Percentiles rank a stretch among this genome's conserved stretches.
phyloP scores from a whole-genome alignment of 768 basidiomycete genomes.

The Lactarius sp. region DNA sequence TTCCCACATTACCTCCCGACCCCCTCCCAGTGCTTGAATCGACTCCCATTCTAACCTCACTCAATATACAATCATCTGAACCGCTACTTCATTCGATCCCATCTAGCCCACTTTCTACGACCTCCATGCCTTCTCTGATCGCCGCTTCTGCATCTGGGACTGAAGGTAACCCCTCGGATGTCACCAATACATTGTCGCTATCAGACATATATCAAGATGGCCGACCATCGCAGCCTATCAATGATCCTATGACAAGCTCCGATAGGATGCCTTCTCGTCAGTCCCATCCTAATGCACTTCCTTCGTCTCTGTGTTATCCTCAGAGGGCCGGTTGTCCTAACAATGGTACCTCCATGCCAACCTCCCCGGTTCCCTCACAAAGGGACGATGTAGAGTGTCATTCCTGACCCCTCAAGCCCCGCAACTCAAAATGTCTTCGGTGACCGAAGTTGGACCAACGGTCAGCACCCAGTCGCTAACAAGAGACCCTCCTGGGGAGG shows the following conservation, averaged over 20 bases:
- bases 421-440: neutral
- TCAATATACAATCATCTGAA: neutral
- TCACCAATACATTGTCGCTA: neutral
- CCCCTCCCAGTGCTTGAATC: neutral
- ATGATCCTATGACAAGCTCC: neutral
- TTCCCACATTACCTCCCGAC: neutral
- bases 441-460: neutral
- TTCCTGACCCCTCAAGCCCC: neutral
- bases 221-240: neutral
- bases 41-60: neutral
- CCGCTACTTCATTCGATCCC: constrained; percentile 2
- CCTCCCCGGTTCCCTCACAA: neutral
- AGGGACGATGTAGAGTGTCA: neutral
- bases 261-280: constrained; percentile 3
- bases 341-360: neutral
- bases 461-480: neutral
- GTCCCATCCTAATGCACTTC: neutral
- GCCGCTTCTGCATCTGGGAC: neutral
- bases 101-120: neutral
- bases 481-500: neutral
- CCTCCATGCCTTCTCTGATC: neutral
- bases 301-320: neutral
- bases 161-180: neutral
- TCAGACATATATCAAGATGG: constrained; percentile 1
- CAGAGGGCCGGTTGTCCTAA: neutral